Base-by-base conservation (phyloP, 2,329 filamentous ascomycete species). In the Stemphylium beticola region DNA sequence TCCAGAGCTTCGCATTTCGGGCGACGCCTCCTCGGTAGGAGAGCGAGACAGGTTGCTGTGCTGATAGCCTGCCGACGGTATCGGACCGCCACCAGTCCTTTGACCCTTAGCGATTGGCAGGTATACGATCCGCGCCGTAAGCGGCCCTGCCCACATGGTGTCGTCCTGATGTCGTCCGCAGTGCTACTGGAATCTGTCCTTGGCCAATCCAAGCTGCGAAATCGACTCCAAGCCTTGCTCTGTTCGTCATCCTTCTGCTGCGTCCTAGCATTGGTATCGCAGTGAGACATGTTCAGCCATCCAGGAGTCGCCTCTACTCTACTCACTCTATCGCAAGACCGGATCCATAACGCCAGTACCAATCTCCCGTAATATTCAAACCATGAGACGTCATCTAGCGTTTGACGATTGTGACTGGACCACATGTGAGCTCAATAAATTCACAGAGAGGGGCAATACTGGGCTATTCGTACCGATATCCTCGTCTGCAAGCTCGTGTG, bases 401-500 rank as follows among this genome's bases (percentile, higher is more conserved):
- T 62, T 77, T 77, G 64, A 77, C 71, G 62, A 77, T 77, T 40
- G 75, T 77, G 45, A 77, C 75, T 77, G 69, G 62, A 55, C 49
- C 57, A 49, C 52, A 43, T 31, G 60, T 75, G 49, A 76, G 73
- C 50, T 46, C 38, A 42, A 39, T 41, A 32, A 36, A 33, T 53
- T 50, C 63, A 59, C 43, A 57, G 26, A 58, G 40, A 22, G 46
- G 14, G 11, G 33, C n/a, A n/a, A 57, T 37, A 18, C 39, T 38
- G 47, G 53, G 31, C 33, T 24, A 38, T 60, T 70, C 88, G 80
- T 83, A 93, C 91, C 91, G 78, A 99, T 96, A 79, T 99, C 95
- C 80, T 99, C 95, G 76, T 99, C 95, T 53, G 87, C 91, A 71
- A 99, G 83, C 81, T 96, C 92, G 76, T 99, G 95, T 48, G 85